These are phyloP conservation scores for Aotearoamyces nothofagi DNA, from an alignment of 2,329 filamentous ascomycete species.

Conservation along the genomic window DNA sequence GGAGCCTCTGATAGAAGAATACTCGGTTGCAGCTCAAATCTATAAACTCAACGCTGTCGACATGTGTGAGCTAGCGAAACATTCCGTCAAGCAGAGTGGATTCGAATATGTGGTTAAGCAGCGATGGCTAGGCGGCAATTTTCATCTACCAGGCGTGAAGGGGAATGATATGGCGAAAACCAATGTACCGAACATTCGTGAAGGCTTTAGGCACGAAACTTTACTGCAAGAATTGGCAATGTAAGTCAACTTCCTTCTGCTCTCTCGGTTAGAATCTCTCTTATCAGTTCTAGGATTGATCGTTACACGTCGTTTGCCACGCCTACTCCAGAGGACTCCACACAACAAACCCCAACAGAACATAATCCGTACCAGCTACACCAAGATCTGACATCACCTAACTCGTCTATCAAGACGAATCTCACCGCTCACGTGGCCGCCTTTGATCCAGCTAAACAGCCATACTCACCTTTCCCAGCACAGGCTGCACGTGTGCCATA, in stretches of 20 bases:
- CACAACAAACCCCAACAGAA: slow-evolving; percentile 13
- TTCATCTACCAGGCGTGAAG: slow-evolving; percentile 58
- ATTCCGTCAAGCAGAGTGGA: slow-evolving; percentile 87
- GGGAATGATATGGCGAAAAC: slow-evolving; percentile 93
- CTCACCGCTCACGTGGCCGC: slow-evolving; percentile 11
- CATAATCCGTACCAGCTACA: slow-evolving; percentile 7
- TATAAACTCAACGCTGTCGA: slow-evolving; percentile 95
- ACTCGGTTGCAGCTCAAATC: slow-evolving; percentile 93
- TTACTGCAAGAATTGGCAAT: slow-evolving; percentile 70
- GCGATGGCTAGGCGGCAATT: slow-evolving; percentile 76
- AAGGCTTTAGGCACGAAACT: slow-evolving; percentile 81
- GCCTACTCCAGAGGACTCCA: slow-evolving; percentile 13
- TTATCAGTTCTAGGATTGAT: slow-evolving; percentile 15
- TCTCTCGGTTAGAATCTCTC: neutral
- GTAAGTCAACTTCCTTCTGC: slow-evolving; percentile 32
- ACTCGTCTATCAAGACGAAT: slow-evolving; percentile 20
- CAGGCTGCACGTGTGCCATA: slow-evolving; percentile 17
- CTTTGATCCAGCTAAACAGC: slow-evolving; percentile 10
- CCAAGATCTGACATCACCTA: slow-evolving; percentile 16
- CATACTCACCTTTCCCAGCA: slow-evolving; percentile 17
- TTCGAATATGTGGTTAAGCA: slow-evolving; percentile 84
- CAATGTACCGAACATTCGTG: slow-evolving; percentile 86
- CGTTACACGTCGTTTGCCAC: slow-evolving; percentile 16
- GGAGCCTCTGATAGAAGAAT: slow-evolving; percentile 94
- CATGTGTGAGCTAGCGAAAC: slow-evolving; percentile 96